phyloP scores from a whole-genome alignment of 2,329 filamentous ascomycete species.

The Alternaria brassicicola region DNA sequence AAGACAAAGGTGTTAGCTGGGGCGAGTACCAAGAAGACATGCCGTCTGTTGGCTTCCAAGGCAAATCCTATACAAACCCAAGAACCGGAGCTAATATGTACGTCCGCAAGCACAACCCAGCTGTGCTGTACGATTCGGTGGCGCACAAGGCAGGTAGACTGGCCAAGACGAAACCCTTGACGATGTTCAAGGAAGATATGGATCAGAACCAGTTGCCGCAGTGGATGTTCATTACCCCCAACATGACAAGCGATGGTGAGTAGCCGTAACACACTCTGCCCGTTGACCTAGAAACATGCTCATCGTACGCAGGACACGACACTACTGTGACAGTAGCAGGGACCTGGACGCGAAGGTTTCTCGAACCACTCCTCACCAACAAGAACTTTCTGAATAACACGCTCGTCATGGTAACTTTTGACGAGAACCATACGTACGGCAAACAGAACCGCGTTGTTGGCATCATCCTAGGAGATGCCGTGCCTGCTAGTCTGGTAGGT shows the following conservation, averaged over 20 bases:
- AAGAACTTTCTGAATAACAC: slow-evolving; percentile 76
- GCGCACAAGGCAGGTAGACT: slow-evolving; percentile 65
- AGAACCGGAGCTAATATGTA: slow-evolving; percentile 73
- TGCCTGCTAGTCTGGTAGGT: slow-evolving; percentile 68
- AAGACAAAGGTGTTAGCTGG: slow-evolving; percentile 54
- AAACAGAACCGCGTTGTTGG: slow-evolving; percentile 71
- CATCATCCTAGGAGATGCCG: slow-evolving; percentile 75
- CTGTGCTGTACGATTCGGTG: slow-evolving; percentile 70
- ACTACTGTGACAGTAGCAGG: slow-evolving; percentile 72
- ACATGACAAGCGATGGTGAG: slow-evolving; percentile 73
- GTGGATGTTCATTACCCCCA: slow-evolving; percentile 57
- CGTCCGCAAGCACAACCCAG: slow-evolving; percentile 79
- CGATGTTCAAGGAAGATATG: slow-evolving; percentile 61
- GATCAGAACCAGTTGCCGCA: slow-evolving; percentile 32
- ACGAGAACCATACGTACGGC: slow-evolving; percentile 75
- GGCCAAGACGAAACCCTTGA: slow-evolving; percentile 75
- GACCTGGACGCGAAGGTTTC: slow-evolving; percentile 69
- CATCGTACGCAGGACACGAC: slow-evolving; percentile 61
- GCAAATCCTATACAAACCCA: slow-evolving; percentile 64
- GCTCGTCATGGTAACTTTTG: slow-evolving; percentile 76
- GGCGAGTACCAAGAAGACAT: slow-evolving; percentile 76
- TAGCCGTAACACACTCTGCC: neutral
- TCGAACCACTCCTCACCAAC: slow-evolving; percentile 73
- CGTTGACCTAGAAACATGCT: neutral
- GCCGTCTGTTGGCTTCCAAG: slow-evolving; percentile 76